Conservation (phyloP, 1,139 yeast genomes). For the Chernovozyma sophiae-reginae region DNA sequence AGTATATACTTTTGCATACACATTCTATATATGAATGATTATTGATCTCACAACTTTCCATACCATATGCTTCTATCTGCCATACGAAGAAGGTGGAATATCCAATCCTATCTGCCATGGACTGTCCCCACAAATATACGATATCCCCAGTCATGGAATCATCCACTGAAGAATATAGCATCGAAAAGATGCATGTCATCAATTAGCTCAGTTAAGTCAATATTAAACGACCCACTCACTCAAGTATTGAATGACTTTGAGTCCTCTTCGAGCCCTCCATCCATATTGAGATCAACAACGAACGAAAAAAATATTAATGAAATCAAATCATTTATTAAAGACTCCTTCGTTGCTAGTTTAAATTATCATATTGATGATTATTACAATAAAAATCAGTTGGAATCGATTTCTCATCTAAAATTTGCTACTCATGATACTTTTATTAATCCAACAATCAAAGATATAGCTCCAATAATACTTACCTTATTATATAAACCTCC, state of each 20-base stretch:
- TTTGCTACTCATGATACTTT: background rate
- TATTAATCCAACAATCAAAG: constrained; percentile 1
- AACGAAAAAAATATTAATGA: background rate
- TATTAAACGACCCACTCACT: background rate
- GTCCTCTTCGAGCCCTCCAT: background rate
- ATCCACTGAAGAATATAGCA: too few relatives aligned
- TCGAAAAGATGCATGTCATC: too few relatives aligned
- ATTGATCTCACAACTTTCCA: too few relatives aligned
- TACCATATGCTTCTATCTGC: too few relatives aligned
- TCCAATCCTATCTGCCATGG: too few relatives aligned
- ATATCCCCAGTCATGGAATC: too few relatives aligned
- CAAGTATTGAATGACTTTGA: background rate
- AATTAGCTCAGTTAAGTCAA: too few relatives aligned
- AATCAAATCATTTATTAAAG: background rate
- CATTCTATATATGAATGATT: too few relatives aligned
- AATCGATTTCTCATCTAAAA: background rate
- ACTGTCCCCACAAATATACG: too few relatives aligned
- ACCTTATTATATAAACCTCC: constrained; percentile 1
- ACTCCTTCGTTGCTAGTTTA: background rate
- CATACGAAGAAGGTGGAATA: too few relatives aligned
- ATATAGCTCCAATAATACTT: constrained; percentile 1
- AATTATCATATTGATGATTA: background rate
- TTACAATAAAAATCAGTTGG: background rate
- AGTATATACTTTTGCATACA: too few relatives aligned
- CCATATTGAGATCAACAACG: background rate